Evolutionary conservation across 179 eudicot species (phyloP).

Genomic region (Monotropa hypopitys): DNA sequence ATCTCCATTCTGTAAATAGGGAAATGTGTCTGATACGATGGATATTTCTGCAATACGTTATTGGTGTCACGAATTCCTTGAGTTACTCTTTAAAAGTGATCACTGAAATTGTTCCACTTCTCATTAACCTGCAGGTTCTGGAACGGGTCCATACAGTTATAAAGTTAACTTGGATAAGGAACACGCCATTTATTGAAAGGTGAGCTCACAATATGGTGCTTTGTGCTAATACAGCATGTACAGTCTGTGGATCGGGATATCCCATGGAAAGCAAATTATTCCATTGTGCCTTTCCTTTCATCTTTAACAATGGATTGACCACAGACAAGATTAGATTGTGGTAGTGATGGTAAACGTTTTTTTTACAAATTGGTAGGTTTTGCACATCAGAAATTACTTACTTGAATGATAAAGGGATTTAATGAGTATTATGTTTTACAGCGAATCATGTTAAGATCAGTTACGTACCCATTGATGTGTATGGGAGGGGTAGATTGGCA

Average conservation of each 20-base stretch:
- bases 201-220: constrained; percentile 7
- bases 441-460: no score
- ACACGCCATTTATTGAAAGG: constrained; percentile 52
- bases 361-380: background rate
- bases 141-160: constrained; percentile 41
- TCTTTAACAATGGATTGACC: background rate
- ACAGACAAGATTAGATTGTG: background rate
- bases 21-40: background rate
- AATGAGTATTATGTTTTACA: background rate
- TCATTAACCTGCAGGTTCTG: constrained; percentile 44
- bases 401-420: background rate
- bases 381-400: background rate
- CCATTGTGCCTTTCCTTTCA: background rate
- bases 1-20: background rate
- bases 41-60: background rate
- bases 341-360: background rate
- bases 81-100: constrained; percentile 3
- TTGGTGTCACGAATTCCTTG: constrained; percentile 2
- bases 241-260: background rate
- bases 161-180: constrained; percentile 87
- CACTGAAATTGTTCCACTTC: background rate
- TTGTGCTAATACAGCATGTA: background rate
- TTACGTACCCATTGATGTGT: background rate
- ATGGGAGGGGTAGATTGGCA: background rate
- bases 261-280: background rate